Conservation (phyloP, 257 asterid species). For the Capsicum chinense region DNA sequence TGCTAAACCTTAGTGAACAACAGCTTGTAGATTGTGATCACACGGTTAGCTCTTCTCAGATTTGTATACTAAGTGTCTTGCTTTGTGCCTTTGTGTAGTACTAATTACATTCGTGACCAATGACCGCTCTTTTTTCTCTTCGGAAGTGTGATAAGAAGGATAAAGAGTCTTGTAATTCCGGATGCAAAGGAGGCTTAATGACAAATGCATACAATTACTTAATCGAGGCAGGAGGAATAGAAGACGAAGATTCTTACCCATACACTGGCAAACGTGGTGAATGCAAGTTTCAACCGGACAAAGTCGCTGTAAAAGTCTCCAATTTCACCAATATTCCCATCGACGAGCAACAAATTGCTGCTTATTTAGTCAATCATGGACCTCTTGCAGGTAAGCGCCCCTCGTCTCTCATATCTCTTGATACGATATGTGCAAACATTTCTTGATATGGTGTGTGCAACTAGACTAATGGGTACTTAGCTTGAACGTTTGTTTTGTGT, state of each 20-base stretch:
- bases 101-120: not conserved
- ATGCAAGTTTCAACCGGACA: slow-evolving; percentile 62
- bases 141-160: slow-evolving; percentile 58
- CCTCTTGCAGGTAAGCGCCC: slow-evolving; percentile 69
- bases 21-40: slow-evolving; percentile 90
- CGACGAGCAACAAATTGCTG: slow-evolving; percentile 72
- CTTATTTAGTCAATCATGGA: slow-evolving; percentile 66
- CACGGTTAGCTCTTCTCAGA: slow-evolving; percentile 42
- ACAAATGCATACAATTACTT: slow-evolving; percentile 82
- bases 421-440: not conserved
- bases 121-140: not conserved
- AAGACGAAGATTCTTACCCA: slow-evolving; percentile 66
- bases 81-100: not conserved
- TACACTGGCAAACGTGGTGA: slow-evolving; percentile 66
- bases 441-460: not conserved
- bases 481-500: not conserved
- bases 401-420: not conserved
- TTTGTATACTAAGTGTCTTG: not conserved
- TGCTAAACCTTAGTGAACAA: slow-evolving; percentile 78
- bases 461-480: not conserved
- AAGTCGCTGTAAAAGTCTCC: slow-evolving; percentile 54
- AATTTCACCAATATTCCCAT: slow-evolving; percentile 63
- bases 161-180: slow-evolving; percentile 64
- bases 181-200: slow-evolving; percentile 87
- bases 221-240: slow-evolving; percentile 77